Evolutionary conservation across 495 filamentous ascomycete species (phyloP).

Genomic region (Aspergillus leporis): DNA sequence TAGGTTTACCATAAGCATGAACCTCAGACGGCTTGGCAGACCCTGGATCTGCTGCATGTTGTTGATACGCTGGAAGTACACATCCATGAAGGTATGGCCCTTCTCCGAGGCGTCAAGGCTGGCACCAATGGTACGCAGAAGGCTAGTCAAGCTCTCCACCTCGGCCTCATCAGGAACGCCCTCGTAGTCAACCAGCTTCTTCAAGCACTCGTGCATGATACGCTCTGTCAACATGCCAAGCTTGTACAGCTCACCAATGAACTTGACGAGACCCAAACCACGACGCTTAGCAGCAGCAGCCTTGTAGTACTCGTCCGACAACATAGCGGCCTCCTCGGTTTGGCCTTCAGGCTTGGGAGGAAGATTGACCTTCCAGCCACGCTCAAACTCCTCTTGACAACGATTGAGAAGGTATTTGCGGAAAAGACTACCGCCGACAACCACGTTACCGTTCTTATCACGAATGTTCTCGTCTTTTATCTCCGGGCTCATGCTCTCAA

Average conservation of each 20-base stretch:
- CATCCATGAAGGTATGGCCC: slow-evolving; percentile 80
- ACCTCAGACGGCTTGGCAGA: slow-evolving; percentile 82
- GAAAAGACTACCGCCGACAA: slow-evolving; percentile 91
- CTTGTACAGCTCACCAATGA: slow-evolving; percentile 99
- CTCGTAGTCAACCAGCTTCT: slow-evolving; percentile 93
- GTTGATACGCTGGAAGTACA: slow-evolving; percentile 89
- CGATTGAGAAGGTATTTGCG: slow-evolving; percentile 97
- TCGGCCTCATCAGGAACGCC: slow-evolving; percentile 93
- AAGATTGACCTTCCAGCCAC: slow-evolving; percentile 92
- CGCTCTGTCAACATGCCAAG: slow-evolving; percentile 96
- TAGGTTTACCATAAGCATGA: slow-evolving; percentile 84
- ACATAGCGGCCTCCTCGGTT: slow-evolving; percentile 70
- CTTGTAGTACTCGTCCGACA: slow-evolving; percentile 96
- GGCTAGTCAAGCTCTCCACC: slow-evolving; percentile 89
- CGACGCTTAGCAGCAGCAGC: slow-evolving; percentile 95
- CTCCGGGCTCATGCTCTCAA: slow-evolving; percentile 90
- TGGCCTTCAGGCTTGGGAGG: slow-evolving; percentile 79
- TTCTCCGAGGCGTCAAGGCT: slow-evolving; percentile 81
- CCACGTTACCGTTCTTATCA: slow-evolving; percentile 82
- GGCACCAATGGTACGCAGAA: slow-evolving; percentile 85
- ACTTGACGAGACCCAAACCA: slow-evolving; percentile 96
- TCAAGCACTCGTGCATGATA: slow-evolving; percentile 99
- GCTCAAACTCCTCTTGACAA: slow-evolving; percentile 98
- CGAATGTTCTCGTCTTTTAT: slow-evolving; percentile 92
- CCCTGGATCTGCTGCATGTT: slow-evolving; percentile 72